phyloP scores from a whole-genome alignment of 2,329 filamentous ascomycete species.

The Cryphonectria radicalis region DNA sequence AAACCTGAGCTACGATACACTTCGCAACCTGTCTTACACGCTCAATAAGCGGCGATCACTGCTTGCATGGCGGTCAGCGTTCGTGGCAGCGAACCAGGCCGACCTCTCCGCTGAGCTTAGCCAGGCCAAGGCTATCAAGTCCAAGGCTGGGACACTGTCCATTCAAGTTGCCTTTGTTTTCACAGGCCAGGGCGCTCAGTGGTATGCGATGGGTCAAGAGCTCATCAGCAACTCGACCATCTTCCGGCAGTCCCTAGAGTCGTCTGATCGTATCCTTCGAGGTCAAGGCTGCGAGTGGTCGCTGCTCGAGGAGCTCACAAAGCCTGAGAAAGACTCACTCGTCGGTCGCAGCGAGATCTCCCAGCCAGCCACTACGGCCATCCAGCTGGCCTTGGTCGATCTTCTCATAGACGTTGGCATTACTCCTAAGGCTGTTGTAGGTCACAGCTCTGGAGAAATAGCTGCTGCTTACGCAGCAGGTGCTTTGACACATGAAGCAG shows the following conservation, averaged over 20 bases:
- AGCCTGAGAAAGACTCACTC: slow-evolving; percentile 9
- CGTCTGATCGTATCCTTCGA: background rate
- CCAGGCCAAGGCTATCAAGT: background rate
- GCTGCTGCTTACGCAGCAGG: slow-evolving; percentile 17
- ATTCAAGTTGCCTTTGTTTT: slow-evolving; percentile 35
- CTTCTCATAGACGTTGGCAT: slow-evolving; percentile 36
- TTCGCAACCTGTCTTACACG: slow-evolving; percentile 34
- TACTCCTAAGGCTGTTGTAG: slow-evolving; percentile 33
- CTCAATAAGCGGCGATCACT: slow-evolving; percentile 34
- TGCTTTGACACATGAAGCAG: background rate
- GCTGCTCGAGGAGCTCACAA: slow-evolving; percentile 14
- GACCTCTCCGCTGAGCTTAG: background rate
- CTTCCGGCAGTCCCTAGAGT: slow-evolving; percentile 2
- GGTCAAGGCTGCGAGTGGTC: slow-evolving; percentile 11
- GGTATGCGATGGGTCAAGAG: slow-evolving; percentile 34
- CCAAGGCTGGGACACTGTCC: background rate
- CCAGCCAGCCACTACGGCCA: slow-evolving; percentile 40
- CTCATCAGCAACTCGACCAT: background rate
- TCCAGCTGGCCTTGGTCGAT: slow-evolving; percentile 45
- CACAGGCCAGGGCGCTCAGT: slow-evolving; percentile 43
- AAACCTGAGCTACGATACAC: background rate
- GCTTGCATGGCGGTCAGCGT: slow-evolving; percentile 34
- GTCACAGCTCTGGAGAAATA: slow-evolving; percentile 36
- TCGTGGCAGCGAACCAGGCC: slow-evolving; percentile 30
- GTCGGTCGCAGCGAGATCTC: slow-evolving; percentile 24